Conservation (phyloP, 768 basidiomycete genomes). For the Calocybe indica region DNA sequence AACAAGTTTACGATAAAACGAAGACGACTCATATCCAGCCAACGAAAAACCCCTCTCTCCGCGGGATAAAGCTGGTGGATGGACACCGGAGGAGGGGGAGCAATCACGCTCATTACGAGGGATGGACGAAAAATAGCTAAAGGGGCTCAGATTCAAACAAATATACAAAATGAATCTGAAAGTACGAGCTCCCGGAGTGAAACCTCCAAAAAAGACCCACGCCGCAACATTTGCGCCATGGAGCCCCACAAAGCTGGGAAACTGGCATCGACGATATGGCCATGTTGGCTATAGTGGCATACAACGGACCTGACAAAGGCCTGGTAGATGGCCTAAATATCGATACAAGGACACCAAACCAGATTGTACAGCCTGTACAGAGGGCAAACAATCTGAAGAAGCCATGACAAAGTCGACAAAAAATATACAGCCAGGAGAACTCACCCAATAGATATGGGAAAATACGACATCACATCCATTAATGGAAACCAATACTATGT, state of each 20-base stretch:
- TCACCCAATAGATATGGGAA: background rate
- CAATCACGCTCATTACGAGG: background rate
- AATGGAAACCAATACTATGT: background rate
- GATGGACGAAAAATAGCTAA: background rate
- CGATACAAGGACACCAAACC: slow-evolving; percentile 2
- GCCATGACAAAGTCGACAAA: background rate
- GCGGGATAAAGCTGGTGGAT: slow-evolving; percentile 6
- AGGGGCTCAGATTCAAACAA: background rate
- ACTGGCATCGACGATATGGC: slow-evolving; percentile 2
- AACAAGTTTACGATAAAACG: background rate
- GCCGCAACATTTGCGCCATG: background rate
- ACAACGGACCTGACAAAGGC: background rate
- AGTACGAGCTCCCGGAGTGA: background rate
- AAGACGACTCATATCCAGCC: background rate
- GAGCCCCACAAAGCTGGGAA: background rate
- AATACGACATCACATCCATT: background rate
- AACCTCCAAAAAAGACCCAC: background rate
- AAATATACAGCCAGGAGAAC: background rate
- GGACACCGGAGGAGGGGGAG: background rate
- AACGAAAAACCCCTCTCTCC: slow-evolving; percentile 1
- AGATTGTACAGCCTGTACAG: slow-evolving; percentile 5
- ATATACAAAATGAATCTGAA: background rate
- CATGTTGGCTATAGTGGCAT: slow-evolving; percentile 1
- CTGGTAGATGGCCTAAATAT: slow-evolving; percentile 3
- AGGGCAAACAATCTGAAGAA: slow-evolving; percentile 3